phyloP scores from a whole-genome alignment of 2,329 filamentous ascomycete genomes.

The Arthrobotrys megalospora region DNA sequence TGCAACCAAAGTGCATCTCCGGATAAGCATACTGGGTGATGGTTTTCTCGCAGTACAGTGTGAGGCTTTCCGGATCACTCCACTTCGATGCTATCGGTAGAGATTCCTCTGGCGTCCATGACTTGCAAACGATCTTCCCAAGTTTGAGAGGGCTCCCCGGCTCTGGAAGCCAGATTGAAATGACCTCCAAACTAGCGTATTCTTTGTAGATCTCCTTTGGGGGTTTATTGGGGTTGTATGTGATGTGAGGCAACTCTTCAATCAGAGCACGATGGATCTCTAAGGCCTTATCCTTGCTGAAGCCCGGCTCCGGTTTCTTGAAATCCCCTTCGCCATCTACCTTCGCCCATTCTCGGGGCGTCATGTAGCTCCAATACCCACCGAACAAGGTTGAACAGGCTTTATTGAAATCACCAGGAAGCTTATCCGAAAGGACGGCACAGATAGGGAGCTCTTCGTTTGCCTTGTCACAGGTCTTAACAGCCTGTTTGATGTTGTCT shows the following conservation, averaged over 20 bases:
- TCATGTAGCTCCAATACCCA: conserved; percentile 66
- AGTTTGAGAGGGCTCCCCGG: conserved; percentile 45
- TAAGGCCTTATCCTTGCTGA: conserved; percentile 60
- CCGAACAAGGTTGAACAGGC: conserved; percentile 80
- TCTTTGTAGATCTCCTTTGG: conserved; percentile 63
- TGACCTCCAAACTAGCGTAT: conserved; percentile 67
- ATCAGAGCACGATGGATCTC: conserved; percentile 62
- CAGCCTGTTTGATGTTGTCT: conserved; percentile 77
- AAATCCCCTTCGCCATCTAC: conserved; percentile 52
- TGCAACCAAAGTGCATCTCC: conserved; percentile 65
- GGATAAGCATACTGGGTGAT: conserved; percentile 66
- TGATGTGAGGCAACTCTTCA: conserved; percentile 49
- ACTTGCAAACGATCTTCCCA: conserved; percentile 40
- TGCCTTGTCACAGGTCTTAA: conserved; percentile 77
- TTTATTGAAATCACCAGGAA: conserved; percentile 87
- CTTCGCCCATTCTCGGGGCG: conserved; percentile 30
- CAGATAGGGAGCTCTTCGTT: conserved; percentile 77
- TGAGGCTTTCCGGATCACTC: conserved; percentile 65
- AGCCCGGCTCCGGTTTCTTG: conserved; percentile 63
- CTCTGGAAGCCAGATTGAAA: conserved; percentile 61
- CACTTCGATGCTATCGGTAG: conserved; percentile 48
- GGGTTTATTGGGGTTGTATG: conserved; percentile 62
- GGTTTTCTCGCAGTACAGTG: conserved; percentile 69
- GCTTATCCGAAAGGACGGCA: conserved; percentile 69
- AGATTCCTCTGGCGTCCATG: conserved; percentile 47